Evolutionary conservation across 768 basidiomycete species (phyloP), one percentile per base, ranked within the genome.

Genomic region (Mycena maculata): DNA sequence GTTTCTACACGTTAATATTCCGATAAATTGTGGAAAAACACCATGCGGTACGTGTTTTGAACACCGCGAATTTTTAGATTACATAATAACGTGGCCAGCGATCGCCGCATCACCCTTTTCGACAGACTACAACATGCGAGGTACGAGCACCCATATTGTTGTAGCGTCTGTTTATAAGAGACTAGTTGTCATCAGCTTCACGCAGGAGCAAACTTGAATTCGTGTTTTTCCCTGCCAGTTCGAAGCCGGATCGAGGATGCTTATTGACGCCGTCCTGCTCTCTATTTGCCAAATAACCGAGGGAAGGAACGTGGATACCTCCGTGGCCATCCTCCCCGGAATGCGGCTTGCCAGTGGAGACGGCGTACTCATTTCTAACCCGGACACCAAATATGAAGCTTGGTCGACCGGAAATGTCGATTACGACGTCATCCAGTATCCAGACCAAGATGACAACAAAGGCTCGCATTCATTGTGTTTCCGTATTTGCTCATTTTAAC

Each of bases 381-480:
- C 44, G 28, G 22, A 59, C n/a, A 47, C 44, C 1, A 25, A 59
- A 2, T 47, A 25, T 20, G 30, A 59, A 13, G 57, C 57, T 13
- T 59, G 31, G 57, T 23, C 47, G 31, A 48, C 57, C 45, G 57
- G 57, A 36, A 3, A 36, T 47, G 44, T 59, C 16, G 44, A 59
- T 12, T 59, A 59, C 45, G 44, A 44, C 18, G 44, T 59, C 57
- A 9, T 47, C 23, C 57, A 48, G 15, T 47, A 59, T 12, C 56
- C 22, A 22, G 20, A 58, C n/a, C 42, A 45, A 39, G 56, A 58
- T 20, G 56, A 58, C 44, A 58, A 58, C 56, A 58, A 58, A 58
- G 56, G 56, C 42, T 44, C 16, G 56, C 16, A 55, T 55, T 22
- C 22, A 41, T 18, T 33, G 15, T 47, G 23, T 27, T 23, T 13